These are phyloP conservation scores for Penicillium digitatum DNA, from an alignment of 2,329 filamentous ascomycete species.

Conservation along the genomic window DNA sequence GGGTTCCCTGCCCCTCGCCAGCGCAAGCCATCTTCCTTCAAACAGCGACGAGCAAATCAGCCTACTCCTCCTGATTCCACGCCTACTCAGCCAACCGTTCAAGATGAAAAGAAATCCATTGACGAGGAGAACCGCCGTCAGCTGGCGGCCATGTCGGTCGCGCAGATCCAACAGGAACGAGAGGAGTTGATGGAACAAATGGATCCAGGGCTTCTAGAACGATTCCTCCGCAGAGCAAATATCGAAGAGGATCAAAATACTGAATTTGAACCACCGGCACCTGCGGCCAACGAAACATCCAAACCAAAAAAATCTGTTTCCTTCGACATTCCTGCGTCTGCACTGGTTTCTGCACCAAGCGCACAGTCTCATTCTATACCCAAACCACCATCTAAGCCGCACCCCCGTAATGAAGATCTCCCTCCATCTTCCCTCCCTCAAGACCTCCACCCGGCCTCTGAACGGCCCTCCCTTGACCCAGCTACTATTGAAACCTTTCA, in stretches of 20 bases:
- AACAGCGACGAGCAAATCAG: conserved; percentile 56
- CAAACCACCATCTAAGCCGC: conserved; percentile 4
- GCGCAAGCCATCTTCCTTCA: conserved; percentile 73
- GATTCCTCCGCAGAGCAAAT: conserved; percentile 70
- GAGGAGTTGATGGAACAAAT: conserved; percentile 75
- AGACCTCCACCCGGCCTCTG: conserved; percentile 41
- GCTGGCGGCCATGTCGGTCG: conserved; percentile 71
- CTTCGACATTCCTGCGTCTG: conserved; percentile 20
- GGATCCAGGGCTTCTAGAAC: conserved; percentile 70
- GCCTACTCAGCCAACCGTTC: conserved; percentile 7
- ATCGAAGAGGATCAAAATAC: conserved; percentile 59
- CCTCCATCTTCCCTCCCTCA: conserved; percentile 34
- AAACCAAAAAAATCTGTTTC: conserved; percentile 33
- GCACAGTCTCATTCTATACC: conserved; percentile 5
- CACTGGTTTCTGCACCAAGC: conserved; percentile 3
- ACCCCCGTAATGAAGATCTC: conserved; percentile 31
- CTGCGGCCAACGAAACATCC: neutral
- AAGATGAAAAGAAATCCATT: conserved; percentile 66
- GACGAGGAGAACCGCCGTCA: conserved; percentile 74
- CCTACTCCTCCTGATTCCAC: conserved; percentile 12
- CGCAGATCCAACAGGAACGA: conserved; percentile 76
- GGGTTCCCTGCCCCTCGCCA: conserved; percentile 91
- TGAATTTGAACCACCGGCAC: conserved; percentile 3
- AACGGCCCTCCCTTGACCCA: conserved; percentile 32
- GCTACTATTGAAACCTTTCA: conserved; percentile 33